Evolutionary conservation across 768 basidiomycete species (phyloP).

Genomic region (Auriscalpium microsporum): DNA sequence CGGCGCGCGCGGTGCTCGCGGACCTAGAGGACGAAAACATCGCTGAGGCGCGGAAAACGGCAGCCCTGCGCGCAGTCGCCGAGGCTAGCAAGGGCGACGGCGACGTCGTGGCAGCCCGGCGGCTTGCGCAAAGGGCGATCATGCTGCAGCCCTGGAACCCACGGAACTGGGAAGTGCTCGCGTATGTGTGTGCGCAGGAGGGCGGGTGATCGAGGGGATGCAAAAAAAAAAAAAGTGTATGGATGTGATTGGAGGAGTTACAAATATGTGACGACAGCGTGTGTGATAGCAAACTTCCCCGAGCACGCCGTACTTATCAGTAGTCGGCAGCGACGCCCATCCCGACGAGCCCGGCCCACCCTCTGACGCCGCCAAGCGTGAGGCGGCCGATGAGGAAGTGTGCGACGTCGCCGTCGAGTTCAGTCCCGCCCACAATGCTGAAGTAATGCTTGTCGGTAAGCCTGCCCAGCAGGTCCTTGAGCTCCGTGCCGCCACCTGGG

Average conservation of each 20-base stretch:
- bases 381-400: slow-evolving; percentile 14
- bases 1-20: slow-evolving; percentile 41
- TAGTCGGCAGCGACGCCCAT: slow-evolving; percentile 6
- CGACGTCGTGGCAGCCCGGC: slow-evolving; percentile 25
- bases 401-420: neutral
- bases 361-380: slow-evolving; percentile 6
- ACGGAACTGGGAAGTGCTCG: slow-evolving; percentile 52
- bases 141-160: slow-evolving; percentile 48
- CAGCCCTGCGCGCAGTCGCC: slow-evolving; percentile 45
- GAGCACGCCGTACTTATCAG: neutral
- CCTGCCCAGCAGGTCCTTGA: slow-evolving; percentile 9
- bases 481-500: neutral
- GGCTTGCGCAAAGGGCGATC: slow-evolving; percentile 53
- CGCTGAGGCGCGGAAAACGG: slow-evolving; percentile 30
- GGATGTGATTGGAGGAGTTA: too few relatives aligned
- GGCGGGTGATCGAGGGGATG: neutral
- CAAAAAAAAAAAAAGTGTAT: neutral
- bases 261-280: too few relatives aligned
- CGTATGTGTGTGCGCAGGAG: slow-evolving; percentile 34
- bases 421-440: neutral
- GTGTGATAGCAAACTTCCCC: too few relatives aligned
- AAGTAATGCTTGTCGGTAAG: slow-evolving; percentile 10
- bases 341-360: slow-evolving; percentile 13
- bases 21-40: slow-evolving; percentile 23
- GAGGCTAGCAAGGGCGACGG: slow-evolving; percentile 14